phyloP scores from a whole-genome alignment of 2,329 filamentous ascomycete species.

The Epichloe amarillans region DNA sequence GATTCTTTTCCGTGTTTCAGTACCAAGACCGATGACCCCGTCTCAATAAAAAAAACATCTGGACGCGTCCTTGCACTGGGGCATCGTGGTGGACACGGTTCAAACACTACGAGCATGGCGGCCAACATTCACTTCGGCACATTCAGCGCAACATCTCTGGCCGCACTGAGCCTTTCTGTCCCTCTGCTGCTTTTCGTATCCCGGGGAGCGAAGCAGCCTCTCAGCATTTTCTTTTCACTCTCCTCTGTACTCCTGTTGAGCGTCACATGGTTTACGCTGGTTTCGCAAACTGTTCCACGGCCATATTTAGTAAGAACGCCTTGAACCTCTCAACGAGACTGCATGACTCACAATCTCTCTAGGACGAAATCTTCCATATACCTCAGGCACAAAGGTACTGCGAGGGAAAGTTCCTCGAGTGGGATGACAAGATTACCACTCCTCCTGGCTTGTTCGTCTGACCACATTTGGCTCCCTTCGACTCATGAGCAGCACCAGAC shows the following conservation, averaged over 20 bases:
- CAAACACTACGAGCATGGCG: slow-evolving; percentile 1
- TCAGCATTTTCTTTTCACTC: neutral
- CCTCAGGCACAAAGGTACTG: slow-evolving; percentile 87
- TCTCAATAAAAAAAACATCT: neutral
- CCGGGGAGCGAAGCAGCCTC: neutral
- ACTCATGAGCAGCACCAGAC: neutral
- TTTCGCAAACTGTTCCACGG: slow-evolving; percentile 28
- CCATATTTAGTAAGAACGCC: slow-evolving; percentile 36
- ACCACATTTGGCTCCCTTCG: neutral
- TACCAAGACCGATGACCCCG: neutral
- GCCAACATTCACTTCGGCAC: neutral
- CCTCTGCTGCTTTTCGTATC: slow-evolving; percentile 4
- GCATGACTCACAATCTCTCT: slow-evolving; percentile 5
- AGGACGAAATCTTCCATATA: slow-evolving; percentile 84
- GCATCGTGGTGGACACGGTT: neutral
- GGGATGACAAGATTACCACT: slow-evolving; percentile 97
- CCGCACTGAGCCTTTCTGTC: slow-evolving; percentile 2
- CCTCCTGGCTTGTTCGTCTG: slow-evolving; percentile 61
- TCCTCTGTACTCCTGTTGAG: slow-evolving; percentile 8
- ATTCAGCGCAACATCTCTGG: neutral
- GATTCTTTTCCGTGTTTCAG: neutral
- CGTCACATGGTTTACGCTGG: slow-evolving; percentile 11
- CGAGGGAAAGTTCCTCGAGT: slow-evolving; percentile 55
- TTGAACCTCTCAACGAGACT: neutral
- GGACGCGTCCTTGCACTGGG: neutral